These are phyloP conservation scores for Diaporthe vaccinii DNA, from an alignment of 2,329 filamentous ascomycete species.

Conservation along the genomic window DNA sequence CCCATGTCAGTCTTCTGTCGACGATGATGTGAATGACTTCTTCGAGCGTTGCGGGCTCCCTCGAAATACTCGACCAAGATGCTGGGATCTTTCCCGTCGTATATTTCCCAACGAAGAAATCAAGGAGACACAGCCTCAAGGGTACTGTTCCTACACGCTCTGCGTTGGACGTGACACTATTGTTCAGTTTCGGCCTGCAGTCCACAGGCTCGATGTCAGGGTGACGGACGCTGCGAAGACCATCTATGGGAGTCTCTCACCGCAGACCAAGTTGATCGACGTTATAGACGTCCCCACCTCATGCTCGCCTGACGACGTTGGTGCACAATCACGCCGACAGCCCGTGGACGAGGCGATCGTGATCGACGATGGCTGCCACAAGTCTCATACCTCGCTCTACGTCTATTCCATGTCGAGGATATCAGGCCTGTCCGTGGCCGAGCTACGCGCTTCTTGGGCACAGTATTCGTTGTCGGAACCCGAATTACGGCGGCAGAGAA, in stretches of 20 bases:
- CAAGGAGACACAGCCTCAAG: conserved; percentile 56
- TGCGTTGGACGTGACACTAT: conserved; percentile 54
- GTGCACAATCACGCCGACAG: neutral
- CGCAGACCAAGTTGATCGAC: conserved; percentile 55
- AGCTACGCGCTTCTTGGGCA: conserved; percentile 45
- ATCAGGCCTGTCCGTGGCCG: conserved; percentile 56
- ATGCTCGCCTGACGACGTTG: neutral
- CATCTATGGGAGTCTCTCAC: conserved; percentile 58
- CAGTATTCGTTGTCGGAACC: neutral
- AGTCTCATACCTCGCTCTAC: conserved; percentile 44
- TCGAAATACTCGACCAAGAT: conserved; percentile 1
- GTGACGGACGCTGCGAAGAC: conserved; percentile 54
- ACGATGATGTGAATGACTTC: conserved; percentile 32
- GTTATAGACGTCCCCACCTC: conserved; percentile 43
- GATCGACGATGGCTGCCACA: conserved; percentile 29
- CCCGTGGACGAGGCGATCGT: conserved; percentile 43
- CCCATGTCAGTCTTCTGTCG: neutral
- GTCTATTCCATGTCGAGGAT: conserved; percentile 60
- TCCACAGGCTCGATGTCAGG: conserved; percentile 56
- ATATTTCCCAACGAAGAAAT: conserved; percentile 51
- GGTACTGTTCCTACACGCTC: conserved; percentile 67
- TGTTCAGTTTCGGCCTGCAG: conserved; percentile 63
- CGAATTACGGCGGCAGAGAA: conserved; percentile 40
- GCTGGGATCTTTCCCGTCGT: conserved; percentile 47
- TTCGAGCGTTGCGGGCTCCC: conserved; percentile 36